Evolutionary conservation across 441 rosid genomes (phyloP).

Genomic region (Eruca vesicaria): DNA sequence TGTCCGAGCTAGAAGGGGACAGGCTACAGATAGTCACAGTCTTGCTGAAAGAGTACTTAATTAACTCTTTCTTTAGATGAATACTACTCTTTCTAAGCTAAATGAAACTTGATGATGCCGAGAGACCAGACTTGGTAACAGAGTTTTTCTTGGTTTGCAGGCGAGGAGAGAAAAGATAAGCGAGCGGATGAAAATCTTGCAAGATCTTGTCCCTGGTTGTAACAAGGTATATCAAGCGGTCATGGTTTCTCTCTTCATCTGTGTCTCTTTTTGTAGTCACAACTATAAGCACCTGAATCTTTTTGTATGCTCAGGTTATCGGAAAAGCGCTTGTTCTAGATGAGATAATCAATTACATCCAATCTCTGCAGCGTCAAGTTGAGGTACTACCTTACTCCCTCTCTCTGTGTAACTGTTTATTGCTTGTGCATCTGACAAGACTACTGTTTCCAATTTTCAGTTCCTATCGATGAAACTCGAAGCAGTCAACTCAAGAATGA

Average conservation of each 20-base stretch:
- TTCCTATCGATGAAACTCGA: slow-evolving; percentile 92
- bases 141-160: slow-evolving; percentile 39
- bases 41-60: slow-evolving; percentile 94
- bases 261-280: background rate
- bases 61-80: slow-evolving; percentile 16
- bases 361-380: slow-evolving; percentile 80
- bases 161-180: slow-evolving; percentile 95
- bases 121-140: slow-evolving; percentile 7
- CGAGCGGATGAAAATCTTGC: slow-evolving; percentile 90
- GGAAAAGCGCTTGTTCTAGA: slow-evolving; percentile 91
- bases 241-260: background rate
- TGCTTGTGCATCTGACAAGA: background rate
- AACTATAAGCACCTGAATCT: background rate
- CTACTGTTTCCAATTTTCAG: slow-evolving; percentile 39
- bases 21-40: slow-evolving; percentile 94
- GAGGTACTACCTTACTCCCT: slow-evolving; percentile 48
- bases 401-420: background rate
- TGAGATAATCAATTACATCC: slow-evolving; percentile 88
- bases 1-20: slow-evolving; percentile 91
- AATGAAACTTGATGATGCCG: background rate
- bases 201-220: slow-evolving; percentile 88
- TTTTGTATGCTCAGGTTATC: slow-evolving; percentile 50
- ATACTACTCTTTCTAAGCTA: background rate
- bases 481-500: slow-evolving; percentile 70
- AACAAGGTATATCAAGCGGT: slow-evolving; percentile 55